These are phyloP conservation scores for Pleurotus ostreatus DNA, from an alignment of 768 basidiomycete genomes.

Conservation along the genomic window DNA sequence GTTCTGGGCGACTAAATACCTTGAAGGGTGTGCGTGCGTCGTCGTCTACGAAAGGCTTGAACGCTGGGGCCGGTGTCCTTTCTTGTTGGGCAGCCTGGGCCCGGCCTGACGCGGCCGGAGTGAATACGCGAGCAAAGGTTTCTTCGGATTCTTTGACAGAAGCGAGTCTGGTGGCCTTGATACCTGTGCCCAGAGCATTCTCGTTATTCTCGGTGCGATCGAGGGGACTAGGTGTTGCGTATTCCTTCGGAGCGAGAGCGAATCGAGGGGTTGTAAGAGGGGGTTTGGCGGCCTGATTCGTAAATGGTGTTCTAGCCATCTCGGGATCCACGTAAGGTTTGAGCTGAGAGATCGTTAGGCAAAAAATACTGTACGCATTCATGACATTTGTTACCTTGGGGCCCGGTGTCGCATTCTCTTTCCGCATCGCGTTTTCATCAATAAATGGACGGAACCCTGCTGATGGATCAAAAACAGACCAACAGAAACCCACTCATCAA, in stretches of 20 bases:
- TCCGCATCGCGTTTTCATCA: conserved; percentile 50
- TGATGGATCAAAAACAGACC: conserved; percentile 13
- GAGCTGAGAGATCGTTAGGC: conserved; percentile 38
- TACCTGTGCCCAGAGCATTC: conserved; percentile 11
- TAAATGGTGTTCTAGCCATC: conserved; percentile 38
- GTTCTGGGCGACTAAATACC: conserved; percentile 67
- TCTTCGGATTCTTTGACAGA: conserved; percentile 33
- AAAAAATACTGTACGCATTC: conserved; percentile 11
- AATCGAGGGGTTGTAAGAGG: conserved; percentile 24
- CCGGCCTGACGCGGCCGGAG: conserved; percentile 44
- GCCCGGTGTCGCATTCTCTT: conserved; percentile 37
- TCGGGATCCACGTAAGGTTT: conserved; percentile 61
- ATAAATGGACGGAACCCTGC: conserved; percentile 66
- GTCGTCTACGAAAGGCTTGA: conserved; percentile 15
- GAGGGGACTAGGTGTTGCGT: conserved; percentile 25
- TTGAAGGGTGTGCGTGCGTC: conserved; percentile 46
- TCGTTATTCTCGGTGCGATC: conserved; percentile 23
- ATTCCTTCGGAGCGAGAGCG: conserved; percentile 52
- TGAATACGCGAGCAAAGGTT: conserved; percentile 64
- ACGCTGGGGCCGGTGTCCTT: conserved; percentile 12
- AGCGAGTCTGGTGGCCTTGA: conserved; percentile 21
- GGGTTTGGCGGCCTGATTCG: neutral
- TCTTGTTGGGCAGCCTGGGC: conserved; percentile 15
- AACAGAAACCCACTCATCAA: conserved; percentile 1
- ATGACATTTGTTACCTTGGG: conserved; percentile 26